Conservation (phyloP, 225 moss, liverwort and hornwort genomes). For the Marchantia polymorpha region DNA sequence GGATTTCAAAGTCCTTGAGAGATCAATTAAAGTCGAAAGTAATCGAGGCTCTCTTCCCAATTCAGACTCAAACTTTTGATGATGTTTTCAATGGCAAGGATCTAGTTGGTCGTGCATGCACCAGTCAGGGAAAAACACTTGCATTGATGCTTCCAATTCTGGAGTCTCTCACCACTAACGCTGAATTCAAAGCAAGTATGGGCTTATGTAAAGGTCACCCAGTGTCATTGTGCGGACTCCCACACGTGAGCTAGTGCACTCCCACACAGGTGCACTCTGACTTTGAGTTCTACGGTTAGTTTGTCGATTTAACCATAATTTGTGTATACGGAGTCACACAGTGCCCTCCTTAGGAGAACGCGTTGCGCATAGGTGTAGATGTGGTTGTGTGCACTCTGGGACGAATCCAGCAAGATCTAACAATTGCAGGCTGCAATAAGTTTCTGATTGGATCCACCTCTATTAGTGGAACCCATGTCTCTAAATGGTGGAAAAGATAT, state of each 20-base stretch:
- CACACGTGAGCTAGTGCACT: conserved; percentile 66
- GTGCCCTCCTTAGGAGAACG: conserved; percentile 67
- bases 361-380: conserved; percentile 77
- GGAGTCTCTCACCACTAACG: conserved; percentile 65
- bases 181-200: conserved; percentile 40
- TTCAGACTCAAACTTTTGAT: conserved; percentile 78
- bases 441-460: conserved; percentile 14
- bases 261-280: conserved; percentile 80
- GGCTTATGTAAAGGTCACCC: conserved; percentile 49
- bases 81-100: conserved; percentile 84
- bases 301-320: conserved; percentile 72
- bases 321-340: conserved; percentile 91
- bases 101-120: conserved; percentile 85
- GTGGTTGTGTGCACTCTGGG: conserved; percentile 95
- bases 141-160: conserved; percentile 90
- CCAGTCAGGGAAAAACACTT: conserved; percentile 93
- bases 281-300: conserved; percentile 74
- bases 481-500: not conserved
- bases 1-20: conserved; percentile 59
- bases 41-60: conserved; percentile 83
- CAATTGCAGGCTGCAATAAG: too few species aligned
- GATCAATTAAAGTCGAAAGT: conserved; percentile 77
- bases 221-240: conserved; percentile 84
- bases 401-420: conserved; percentile 92
- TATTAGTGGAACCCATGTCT: not conserved